Base-by-base conservation (phyloP, 2,329 filamentous ascomycete species). In the Aspergillus persii region DNA sequence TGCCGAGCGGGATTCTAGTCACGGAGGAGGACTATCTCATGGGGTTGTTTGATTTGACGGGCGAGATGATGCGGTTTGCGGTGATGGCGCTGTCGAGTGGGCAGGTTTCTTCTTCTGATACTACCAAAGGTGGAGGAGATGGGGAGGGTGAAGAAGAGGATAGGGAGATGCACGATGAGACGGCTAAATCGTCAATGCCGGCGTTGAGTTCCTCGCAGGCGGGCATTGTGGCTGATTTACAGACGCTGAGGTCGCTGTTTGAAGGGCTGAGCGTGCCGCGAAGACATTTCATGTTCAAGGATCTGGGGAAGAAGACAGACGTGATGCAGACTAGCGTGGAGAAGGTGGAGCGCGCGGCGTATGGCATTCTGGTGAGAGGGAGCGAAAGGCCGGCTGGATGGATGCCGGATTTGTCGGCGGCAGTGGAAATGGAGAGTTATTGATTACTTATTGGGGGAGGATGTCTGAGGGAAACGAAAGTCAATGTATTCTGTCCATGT, bases 41-140 rank as follows among this genome's bases (percentile, higher is more conserved):
- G 63, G 95, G 94, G 8, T 78, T 99, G 2, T 97, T 96, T 70
- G 95, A 99, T 74, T 84, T 98, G 66, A 93, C 93, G 1, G 95
- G 95, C 44, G 95, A 99, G 79, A 83, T 98, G 80, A 99, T 99
- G 95, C 86, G 93, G 31, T 98, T 97, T 76, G 92, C 92, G 0
- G 95, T 96, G 53, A 93, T 93, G 5, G 87, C 88, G 29, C 90
- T 96, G 73, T 92, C 92, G 1, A 89, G 92, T 4, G 88, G 81
- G 7, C 33, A 36, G 33, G 33, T 23, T 23, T 89, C 89, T 12
- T 78, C 77, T 47, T 73, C 84, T 26, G 79, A 72, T 63, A 61
- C 59, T 63, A 53, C 57, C 44, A 60, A 36, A 39, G 75, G 76
- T 73, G 12, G 68, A 74, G 9, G 74, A 75, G 54, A 68, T 36